Conservation (phyloP, 2,329 filamentous ascomycete species). For the Grosmannia penicillata region DNA sequence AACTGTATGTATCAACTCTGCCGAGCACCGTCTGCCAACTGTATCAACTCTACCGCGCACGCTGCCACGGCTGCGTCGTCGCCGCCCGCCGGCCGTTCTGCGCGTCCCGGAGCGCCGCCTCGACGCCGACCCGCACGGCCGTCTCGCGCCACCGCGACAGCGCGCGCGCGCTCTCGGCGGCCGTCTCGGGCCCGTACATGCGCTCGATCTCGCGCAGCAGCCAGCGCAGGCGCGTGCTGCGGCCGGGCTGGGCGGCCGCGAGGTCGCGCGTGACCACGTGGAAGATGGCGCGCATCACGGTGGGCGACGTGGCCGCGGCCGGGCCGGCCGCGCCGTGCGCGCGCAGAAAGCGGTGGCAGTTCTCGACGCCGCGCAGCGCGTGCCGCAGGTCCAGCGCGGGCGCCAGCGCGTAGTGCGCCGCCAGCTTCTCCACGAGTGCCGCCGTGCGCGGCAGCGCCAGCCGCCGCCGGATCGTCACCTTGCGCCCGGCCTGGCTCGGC, state of each 20-base stretch:
- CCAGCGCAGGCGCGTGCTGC: constrained; percentile 20
- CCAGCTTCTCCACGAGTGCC: constrained; percentile 11
- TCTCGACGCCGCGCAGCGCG: constrained; percentile 17
- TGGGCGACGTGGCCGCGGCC: constrained; percentile 9
- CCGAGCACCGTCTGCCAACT: no score
- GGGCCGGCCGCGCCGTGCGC: constrained; percentile 2
- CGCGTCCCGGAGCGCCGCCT: constrained; percentile 55
- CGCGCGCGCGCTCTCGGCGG: constrained; percentile 10
- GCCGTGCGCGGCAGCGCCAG: constrained; percentile 7
- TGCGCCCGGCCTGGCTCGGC: neutral
- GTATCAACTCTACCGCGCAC: no score
- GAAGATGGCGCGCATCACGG: constrained; percentile 17
- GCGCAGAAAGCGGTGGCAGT: constrained; percentile 17
- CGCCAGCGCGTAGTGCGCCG: constrained; percentile 9
- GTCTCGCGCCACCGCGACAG: constrained; percentile 13
- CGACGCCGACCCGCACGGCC: constrained; percentile 20
- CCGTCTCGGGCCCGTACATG: constrained; percentile 13
- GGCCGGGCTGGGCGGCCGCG: constrained; percentile 17
- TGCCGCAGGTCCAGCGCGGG: constrained; percentile 11
- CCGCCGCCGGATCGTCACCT: neutral
- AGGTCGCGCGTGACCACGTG: constrained; percentile 21
- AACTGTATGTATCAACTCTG: no score
- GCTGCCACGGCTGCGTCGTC: no score
- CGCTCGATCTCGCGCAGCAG: constrained; percentile 17
- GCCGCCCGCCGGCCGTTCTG: no score